Base-by-base conservation (phyloP, 106 monocot species). In the Allium fistulosum region DNA sequence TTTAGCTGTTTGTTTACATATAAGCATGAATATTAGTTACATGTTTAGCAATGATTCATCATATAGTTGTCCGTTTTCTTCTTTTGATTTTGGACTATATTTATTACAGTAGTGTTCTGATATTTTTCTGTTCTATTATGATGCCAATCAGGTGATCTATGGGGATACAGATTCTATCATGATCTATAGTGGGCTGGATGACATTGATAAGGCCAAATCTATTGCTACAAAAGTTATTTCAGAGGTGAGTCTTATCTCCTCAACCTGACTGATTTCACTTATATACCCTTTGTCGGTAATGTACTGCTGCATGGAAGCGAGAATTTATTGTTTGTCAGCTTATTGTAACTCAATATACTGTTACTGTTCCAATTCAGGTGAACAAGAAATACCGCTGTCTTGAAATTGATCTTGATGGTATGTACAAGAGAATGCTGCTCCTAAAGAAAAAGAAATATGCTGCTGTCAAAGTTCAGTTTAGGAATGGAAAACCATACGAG, bases 381-480 rank as follows among this genome's bases (percentile, higher is more conserved):
- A 97, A 97, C 71, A 97, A 97, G 77, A 97, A 89, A 63, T 97
- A 97, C 66, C 82, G 86, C 53, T 92, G 89, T 69, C 74, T 97
- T 47, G 97, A 97, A 82, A 97, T 97, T 75, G 97, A 92, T 78
- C 88, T 97, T 64, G 97, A 97, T 81, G 97, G 97, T 47, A 28
- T 92, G 64, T 97, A 97, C 82, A 92, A 92, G 65, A 84, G 97
- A 84, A 89, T 97, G 92, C 80, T 97, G 16, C 97, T 97, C 75
- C 78, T 92, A n/a, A 92, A 97, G 82, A 97, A 97, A 75, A 97
- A 97, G 77, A 97, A 97, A 75, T 97, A 97, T 79, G 97, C 97
- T 70, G 97, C 88, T 55, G 87, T 97, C 18, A 97, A 97, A 77
- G 80, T 97, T 52, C 81, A 79, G 46, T 80, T 83, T 61, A 87